Percentiles rank a stretch among this genome's conserved stretches.
phyloP scores from a whole-genome alignment of 805 yeast genomes.

The Cyberlindnera saturnus region DNA sequence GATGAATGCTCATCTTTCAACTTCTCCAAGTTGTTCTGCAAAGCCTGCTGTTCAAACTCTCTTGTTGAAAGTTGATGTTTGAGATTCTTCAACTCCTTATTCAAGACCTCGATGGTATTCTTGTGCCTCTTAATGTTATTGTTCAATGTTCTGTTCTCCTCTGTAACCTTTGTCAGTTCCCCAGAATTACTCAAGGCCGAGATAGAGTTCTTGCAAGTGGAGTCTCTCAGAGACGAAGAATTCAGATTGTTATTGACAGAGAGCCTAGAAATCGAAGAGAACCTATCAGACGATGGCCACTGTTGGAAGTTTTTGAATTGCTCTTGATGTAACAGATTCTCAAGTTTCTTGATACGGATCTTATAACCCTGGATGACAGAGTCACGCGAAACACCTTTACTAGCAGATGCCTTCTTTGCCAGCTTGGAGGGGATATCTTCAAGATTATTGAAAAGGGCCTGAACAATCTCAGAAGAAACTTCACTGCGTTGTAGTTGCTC shows the following conservation, averaged over 20 bases:
- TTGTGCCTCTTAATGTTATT: conserved; percentile 9
- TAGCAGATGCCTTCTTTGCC: conserved; percentile 8
- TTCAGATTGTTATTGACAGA: conserved; percentile 9
- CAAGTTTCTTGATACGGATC: conserved; percentile 68
- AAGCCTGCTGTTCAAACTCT: conserved; percentile 12
- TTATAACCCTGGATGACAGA: conserved; percentile 54
- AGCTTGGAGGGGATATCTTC: conserved; percentile 27
- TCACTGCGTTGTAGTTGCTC: conserved; percentile 25
- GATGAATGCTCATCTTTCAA: conserved; percentile 6
- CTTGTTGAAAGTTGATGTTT: conserved; percentile 9
- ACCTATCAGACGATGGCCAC: conserved; percentile 30
- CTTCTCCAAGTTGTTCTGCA: conserved; percentile 3
- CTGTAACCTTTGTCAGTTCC: conserved; percentile 5
- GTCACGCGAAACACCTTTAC: conserved; percentile 22
- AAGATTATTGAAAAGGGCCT: conserved; percentile 33
- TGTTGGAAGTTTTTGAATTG: conserved; percentile 49
- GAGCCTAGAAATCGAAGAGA: conserved; percentile 6
- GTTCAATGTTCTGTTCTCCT: conserved; percentile 10
- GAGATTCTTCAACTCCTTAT: conserved; percentile 12
- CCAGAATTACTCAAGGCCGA: conserved; percentile 4
- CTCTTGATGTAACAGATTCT: conserved; percentile 69
- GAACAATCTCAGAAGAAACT: conserved; percentile 28
- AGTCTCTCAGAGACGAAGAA: conserved; percentile 1
- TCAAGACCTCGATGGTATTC: conserved; percentile 7
- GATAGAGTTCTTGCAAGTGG: not conserved